Conservation (phyloP, 192 early-diverging fungal genomes). For the Dimargaris cristalligena region DNA sequence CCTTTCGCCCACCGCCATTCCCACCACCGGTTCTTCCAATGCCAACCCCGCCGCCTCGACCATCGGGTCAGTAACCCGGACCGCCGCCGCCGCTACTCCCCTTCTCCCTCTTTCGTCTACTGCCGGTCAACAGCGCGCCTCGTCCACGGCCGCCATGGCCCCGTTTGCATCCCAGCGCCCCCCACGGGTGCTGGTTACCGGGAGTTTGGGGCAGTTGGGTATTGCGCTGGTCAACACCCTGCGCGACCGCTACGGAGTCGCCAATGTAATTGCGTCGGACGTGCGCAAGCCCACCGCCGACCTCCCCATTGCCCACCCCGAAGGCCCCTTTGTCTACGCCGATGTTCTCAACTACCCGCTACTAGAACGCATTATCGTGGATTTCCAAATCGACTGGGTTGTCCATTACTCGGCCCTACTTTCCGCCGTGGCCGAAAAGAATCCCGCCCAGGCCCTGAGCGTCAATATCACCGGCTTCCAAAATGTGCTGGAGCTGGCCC, state of each 20-base stretch:
- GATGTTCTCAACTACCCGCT: constrained; percentile 45
- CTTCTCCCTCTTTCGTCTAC: no score
- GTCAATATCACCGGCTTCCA: constrained; percentile 52
- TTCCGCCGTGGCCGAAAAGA: constrained; percentile 48
- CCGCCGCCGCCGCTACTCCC: no score
- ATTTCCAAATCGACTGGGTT: constrained; percentile 46
- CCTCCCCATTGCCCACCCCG: constrained; percentile 15
- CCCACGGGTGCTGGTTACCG: constrained; percentile 42
- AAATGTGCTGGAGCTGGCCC: constrained; percentile 43
- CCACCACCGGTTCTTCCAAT: not conserved
- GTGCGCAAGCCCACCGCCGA: constrained; percentile 39
- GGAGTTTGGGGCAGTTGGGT: constrained; percentile 47
- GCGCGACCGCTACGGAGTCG: constrained; percentile 40
- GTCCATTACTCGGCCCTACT: constrained; percentile 50
- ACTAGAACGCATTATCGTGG: constrained; percentile 43
- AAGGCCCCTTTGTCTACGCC: constrained; percentile 45
- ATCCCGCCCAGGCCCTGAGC: constrained; percentile 33
- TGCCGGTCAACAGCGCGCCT: no score
- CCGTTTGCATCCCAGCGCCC: constrained; percentile 13
- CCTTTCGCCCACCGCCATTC: not conserved
- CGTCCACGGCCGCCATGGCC: no score
- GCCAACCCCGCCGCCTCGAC: not conserved
- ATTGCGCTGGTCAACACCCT: constrained; percentile 38
- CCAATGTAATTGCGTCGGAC: constrained; percentile 46
- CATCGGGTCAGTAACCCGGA: no score